Percentiles rank a stretch among this genome's conserved stretches.
phyloP scores from a whole-genome alignment of 2,329 filamentous ascomycete genomes.

The Podosphaera xanthii region DNA sequence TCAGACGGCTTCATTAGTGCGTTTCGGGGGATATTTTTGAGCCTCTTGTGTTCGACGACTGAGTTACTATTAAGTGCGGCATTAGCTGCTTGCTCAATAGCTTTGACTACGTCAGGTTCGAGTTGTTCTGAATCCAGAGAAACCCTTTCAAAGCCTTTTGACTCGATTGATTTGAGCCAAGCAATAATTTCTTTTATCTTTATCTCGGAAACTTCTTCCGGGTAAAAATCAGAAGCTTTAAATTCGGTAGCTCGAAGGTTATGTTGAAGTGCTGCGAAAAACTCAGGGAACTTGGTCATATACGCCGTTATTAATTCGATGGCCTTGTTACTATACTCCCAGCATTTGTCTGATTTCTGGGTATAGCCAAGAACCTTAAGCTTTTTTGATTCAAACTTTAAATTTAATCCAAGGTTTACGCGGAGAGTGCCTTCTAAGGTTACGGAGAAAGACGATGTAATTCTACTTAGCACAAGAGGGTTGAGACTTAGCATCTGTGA shows the following conservation, averaged over 20 bases:
- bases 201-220: slow-evolving; percentile 43
- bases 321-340: slow-evolving; percentile 84
- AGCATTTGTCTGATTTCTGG: slow-evolving; percentile 61
- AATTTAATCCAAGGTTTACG: slow-evolving; percentile 77
- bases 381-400: slow-evolving; percentile 93
- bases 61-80: slow-evolving; percentile 27
- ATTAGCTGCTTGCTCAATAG: slow-evolving; percentile 59
- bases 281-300: slow-evolving; percentile 86
- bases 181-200: slow-evolving; percentile 84
- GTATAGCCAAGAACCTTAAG: slow-evolving; percentile 92
- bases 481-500: slow-evolving; percentile 63
- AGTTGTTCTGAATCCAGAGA: slow-evolving; percentile 90
- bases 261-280: slow-evolving; percentile 68
- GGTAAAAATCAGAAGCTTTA: slow-evolving; percentile 68
- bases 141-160: slow-evolving; percentile 84
- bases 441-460: slow-evolving; percentile 84
- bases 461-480: slow-evolving; percentile 75
- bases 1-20: slow-evolving; percentile 84
- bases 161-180: slow-evolving; percentile 82
- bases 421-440: slow-evolving; percentile 51
- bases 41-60: slow-evolving; percentile 37
- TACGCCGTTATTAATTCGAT: slow-evolving; percentile 64
- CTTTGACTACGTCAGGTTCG: slow-evolving; percentile 68
- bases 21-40: slow-evolving; percentile 63
- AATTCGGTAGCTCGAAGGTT: slow-evolving; percentile 75